Conservation (phyloP, 306 rosid species). For the Fragaria iinumae region DNA sequence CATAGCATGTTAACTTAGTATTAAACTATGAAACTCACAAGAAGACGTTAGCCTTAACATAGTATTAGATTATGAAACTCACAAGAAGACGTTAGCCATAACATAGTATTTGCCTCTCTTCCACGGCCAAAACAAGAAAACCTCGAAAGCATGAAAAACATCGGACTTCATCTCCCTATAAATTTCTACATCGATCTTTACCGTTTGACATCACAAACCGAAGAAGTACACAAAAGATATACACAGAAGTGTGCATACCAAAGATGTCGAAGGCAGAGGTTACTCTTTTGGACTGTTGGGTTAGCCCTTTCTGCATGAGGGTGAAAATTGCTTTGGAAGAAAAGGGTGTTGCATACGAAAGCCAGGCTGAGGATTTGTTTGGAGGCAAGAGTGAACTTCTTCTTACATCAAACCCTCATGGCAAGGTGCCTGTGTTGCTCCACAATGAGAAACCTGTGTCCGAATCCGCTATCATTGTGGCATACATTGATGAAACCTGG, state of each 20-base stretch:
- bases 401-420: constrained; percentile 56
- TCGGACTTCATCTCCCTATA: constrained; percentile 5
- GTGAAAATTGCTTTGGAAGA: constrained; percentile 60
- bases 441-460: constrained; percentile 47
- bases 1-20: neutral
- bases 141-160: neutral
- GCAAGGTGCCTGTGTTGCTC: constrained; percentile 62
- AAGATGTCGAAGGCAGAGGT: constrained; percentile 51
- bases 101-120: neutral
- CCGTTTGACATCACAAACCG: neutral
- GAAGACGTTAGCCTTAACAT: neutral
- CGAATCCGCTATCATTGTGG: constrained; percentile 49
- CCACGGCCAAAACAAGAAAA: constrained; percentile 7
- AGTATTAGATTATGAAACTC: neutral
- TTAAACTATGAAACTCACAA: neutral
- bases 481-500: constrained; percentile 58
- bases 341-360: constrained; percentile 41
- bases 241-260: neutral
- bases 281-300: constrained; percentile 49
- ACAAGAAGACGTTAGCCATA: neutral
- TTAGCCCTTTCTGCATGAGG: constrained; percentile 56
- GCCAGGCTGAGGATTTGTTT: constrained; percentile 54
- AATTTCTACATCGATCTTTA: neutral
- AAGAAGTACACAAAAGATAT: neutral
- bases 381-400: constrained; percentile 64